Evolutionary conservation across 2,329 filamentous ascomycete species (phyloP), one percentile per base, ranked within the genome.

Genomic region (Fusarium hostae): DNA sequence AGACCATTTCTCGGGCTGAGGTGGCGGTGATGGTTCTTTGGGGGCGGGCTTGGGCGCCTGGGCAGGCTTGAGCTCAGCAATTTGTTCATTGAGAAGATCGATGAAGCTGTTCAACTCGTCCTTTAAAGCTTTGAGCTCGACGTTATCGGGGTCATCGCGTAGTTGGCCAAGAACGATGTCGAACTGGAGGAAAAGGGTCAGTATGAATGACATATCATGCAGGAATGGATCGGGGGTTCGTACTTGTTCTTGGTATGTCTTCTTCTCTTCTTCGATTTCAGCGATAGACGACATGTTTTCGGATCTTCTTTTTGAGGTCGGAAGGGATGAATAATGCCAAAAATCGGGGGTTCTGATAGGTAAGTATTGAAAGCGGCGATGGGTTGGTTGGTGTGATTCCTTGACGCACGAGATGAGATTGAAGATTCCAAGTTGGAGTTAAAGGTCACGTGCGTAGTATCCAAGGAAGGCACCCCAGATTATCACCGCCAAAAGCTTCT

Each of bases 91-190:
- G 82, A 94, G 89, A 75, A 94, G 88, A 80, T 88, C 87, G 82
- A 98, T 92, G 82, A 94, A 90, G 84, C 91, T 88, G 86, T 94
- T 88, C 83, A 97, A 89, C 86, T 97, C 94, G 80, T 88, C 85
- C 82, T 92, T 91, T 80, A 97, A 89, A 78, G 87, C 89, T 78
- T 91, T 87, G 78, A 97, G 90, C 82, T 95, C 94, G 77, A 85
- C 85, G 81, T 94, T 95, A 65, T 92, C 91, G 71, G 94, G 91
- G 78, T 96, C 93, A 81, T 92, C 90, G 81, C 92, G 90, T 63
- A 97, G 89, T 73, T 93, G 92, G 60, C 89, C 86, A 77, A 91
- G 84, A 66, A 97, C 90, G 40, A 93, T 90, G 78, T 95, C 93
- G 79, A 97, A 89, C 92, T 95, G 77, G 24, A 45, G 62, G 68